A percentile compares a stretch with the other conserved stretches of the same genome.
These are phyloP conservation scores for Pseudocercospora macadamiae DNA, from an alignment of 2,329 filamentous ascomycete species.

Conservation along the genomic window DNA sequence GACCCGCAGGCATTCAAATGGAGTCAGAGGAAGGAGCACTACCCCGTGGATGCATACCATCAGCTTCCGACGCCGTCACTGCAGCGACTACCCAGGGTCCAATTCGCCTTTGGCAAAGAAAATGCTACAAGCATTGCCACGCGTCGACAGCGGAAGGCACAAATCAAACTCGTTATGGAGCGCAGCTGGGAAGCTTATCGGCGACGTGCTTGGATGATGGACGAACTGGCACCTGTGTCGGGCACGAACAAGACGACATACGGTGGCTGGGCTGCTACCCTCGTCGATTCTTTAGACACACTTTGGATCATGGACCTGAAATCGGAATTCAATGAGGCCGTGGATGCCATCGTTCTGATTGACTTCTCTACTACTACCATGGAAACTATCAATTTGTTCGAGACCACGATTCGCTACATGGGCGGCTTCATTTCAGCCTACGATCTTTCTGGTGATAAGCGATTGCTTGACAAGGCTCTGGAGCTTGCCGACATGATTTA, in stretches of 20 bases:
- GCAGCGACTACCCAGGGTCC: slow-evolving; percentile 15
- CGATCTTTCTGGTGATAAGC: slow-evolving; percentile 61
- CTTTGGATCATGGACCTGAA: slow-evolving; percentile 72
- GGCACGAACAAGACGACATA: slow-evolving; percentile 75
- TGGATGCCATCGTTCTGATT: slow-evolving; percentile 60
- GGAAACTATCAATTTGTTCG: slow-evolving; percentile 66
- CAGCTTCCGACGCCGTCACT: slow-evolving; percentile 8
- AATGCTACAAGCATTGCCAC: slow-evolving; percentile 5
- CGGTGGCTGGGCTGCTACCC: slow-evolving; percentile 86
- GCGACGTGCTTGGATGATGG: slow-evolving; percentile 77
- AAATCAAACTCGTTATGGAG: slow-evolving; percentile 72
- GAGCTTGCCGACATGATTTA: slow-evolving; percentile 68
- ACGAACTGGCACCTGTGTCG: slow-evolving; percentile 73
- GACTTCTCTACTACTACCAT: slow-evolving; percentile 61
- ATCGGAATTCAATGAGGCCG: slow-evolving; percentile 67
- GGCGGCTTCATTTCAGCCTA: slow-evolving; percentile 72
- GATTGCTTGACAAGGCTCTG: slow-evolving; percentile 63
- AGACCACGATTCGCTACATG: slow-evolving; percentile 72
- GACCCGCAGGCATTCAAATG: slow-evolving; percentile 12
- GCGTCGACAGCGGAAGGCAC: slow-evolving; percentile 19
- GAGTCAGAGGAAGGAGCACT: slow-evolving; percentile 20
- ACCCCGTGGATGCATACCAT: slow-evolving; percentile 16
- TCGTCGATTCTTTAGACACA: slow-evolving; percentile 76
- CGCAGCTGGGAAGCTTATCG: slow-evolving; percentile 83
- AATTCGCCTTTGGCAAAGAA: slow-evolving; percentile 15